Conservation (phyloP, 148 eudicot species). For the Amaranthus cruentus region DNA sequence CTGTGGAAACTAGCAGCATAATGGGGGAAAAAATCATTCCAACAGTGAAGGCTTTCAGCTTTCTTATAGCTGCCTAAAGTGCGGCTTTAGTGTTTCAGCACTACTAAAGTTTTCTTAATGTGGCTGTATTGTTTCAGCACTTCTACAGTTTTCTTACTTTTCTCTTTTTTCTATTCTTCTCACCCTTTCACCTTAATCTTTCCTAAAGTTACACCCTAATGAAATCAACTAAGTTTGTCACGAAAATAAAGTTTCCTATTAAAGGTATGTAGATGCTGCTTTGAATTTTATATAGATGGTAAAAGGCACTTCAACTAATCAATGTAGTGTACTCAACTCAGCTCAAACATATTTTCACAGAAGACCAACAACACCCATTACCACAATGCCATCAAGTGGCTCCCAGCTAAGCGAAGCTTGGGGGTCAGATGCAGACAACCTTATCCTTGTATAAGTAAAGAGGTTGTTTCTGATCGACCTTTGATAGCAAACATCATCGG, state of each 20-base stretch:
- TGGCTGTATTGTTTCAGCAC: background rate
- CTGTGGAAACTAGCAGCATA: background rate
- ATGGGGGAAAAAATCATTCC: background rate
- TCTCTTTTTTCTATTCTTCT: background rate
- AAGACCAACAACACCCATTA: no score
- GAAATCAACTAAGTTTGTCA: background rate
- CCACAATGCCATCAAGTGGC: no score
- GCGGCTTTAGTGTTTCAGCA: no score
- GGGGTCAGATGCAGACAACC: no score
- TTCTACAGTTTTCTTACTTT: background rate
- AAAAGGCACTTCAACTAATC: background rate
- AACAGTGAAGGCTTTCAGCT: no score
- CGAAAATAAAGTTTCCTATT: background rate
- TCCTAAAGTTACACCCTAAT: background rate
- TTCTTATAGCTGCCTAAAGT: no score
- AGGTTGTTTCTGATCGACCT: no score
- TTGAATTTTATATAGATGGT: background rate
- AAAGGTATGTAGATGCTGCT: background rate
- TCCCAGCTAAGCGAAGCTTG: no score
- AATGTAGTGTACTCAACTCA: background rate
- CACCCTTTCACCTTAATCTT: background rate
- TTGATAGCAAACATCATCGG: no score
- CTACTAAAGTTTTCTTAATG: no score
- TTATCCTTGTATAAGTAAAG: no score
- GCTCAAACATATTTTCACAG: background rate